Evolutionary conservation across 495 filamentous ascomycete species (phyloP), one percentile per base, ranked within the genome.

Genomic region (Penicillium psychrofluorescens): DNA sequence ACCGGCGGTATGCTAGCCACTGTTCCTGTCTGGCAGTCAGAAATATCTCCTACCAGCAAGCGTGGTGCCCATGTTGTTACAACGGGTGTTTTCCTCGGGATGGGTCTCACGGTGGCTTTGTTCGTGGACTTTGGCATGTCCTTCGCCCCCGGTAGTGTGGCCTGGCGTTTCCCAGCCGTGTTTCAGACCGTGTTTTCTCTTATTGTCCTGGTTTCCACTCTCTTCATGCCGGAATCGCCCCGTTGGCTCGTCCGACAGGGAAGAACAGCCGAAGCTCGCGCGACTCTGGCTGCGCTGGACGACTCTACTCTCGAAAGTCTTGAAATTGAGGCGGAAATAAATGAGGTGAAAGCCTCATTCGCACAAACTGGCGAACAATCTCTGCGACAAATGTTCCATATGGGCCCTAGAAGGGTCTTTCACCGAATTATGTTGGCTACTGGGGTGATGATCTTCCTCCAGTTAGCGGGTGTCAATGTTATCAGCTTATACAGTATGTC

Each of bases 61-160:
- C 67, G 71, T 13, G 70, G 70, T 8, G 54, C 59, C 33, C 55
- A 63, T 46, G 72, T 77, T 28, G 56, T 76, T 14, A 54, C 70
- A 4, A 67, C 72, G 30, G 69, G 72, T 9, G 59, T 74, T 10
- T 75, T 63, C 54, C 76, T 75, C 51, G 80, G 77, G 45, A 68
- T 80, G 38, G 81, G 78, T 35, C 78, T 81, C 30, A 71, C 76
- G 1, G 68, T 83, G 11, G 78, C 76, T 11, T 81, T 82, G 46
- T 85, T 80, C 80, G 70, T 85, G n/a, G 76, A 79, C 49, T 85
- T 76, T 43, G 74, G 67, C 13, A 43, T 70, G 11, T 72, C 51
- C 51, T 70, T 66, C 38, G 50, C 66, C 6, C 41, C 51, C 14
- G 69, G 71, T 1, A 51, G 55, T 11, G 49, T 67, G 9, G 62